Conservation (phyloP, 805 yeast species). For the Lipomyces japonicus region DNA sequence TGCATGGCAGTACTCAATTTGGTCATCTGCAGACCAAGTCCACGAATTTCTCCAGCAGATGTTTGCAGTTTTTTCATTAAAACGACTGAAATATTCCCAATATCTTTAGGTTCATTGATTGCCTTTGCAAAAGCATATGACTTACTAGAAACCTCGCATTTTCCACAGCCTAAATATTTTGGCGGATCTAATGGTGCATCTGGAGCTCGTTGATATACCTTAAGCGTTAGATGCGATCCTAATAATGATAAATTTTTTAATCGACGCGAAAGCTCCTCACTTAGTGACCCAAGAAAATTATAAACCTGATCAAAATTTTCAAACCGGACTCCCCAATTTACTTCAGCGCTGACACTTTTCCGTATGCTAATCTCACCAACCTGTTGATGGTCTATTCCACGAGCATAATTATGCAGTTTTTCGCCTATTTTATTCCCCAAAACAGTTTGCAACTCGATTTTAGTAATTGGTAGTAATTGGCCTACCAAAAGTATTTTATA, state of each 20-base stretch:
- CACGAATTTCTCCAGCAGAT: slow-evolving; percentile 68
- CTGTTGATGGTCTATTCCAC: slow-evolving; percentile 65
- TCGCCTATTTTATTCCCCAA: slow-evolving; percentile 71
- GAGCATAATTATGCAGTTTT: slow-evolving; percentile 54
- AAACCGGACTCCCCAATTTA: slow-evolving; percentile 87
- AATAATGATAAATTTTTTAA: slow-evolving; percentile 45
- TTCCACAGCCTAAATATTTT: slow-evolving; percentile 82
- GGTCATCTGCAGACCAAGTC: slow-evolving; percentile 67
- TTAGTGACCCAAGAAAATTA: slow-evolving; percentile 53
- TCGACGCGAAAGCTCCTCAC: slow-evolving; percentile 57
- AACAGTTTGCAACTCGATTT: slow-evolving; percentile 41
- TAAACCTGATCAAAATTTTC: slow-evolving; percentile 59
- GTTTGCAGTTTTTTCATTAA: slow-evolving; percentile 55
- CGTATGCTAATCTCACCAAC: slow-evolving; percentile 53
- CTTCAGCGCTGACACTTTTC: slow-evolving; percentile 80
- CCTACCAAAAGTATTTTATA: slow-evolving; percentile 39
- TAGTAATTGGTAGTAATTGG: slow-evolving; percentile 41
- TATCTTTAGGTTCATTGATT: slow-evolving; percentile 56
- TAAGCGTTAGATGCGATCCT: slow-evolving; percentile 61
- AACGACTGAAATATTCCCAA: slow-evolving; percentile 57
- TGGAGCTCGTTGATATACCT: slow-evolving; percentile 58
- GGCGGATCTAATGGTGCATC: slow-evolving; percentile 72
- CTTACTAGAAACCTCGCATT: slow-evolving; percentile 61
- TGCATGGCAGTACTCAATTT: slow-evolving; percentile 40
- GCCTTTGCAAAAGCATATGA: slow-evolving; percentile 58